Percentiles rank a stretch among this genome's conserved stretches.
Evolutionary conservation across 495 filamentous ascomycete species (phyloP).

Genomic region (Aspergillus kassunensis): DNA sequence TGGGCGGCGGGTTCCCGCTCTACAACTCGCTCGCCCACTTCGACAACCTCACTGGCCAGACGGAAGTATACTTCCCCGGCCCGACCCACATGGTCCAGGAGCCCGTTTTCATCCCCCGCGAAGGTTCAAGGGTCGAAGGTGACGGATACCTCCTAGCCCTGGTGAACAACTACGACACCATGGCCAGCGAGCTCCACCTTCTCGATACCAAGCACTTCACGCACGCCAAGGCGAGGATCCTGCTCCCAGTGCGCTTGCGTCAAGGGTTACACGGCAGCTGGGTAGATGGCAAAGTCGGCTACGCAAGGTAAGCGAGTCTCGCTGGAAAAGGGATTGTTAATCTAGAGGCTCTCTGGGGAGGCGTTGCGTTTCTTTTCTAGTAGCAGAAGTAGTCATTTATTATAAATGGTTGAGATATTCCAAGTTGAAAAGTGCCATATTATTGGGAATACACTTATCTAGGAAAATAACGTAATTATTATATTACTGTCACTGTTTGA

Average conservation of each 20-base stretch:
- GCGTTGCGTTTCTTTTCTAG: too few relatives aligned
- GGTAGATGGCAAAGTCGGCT: constrained; percentile 5
- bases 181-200: constrained; percentile 48
- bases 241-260: constrained; percentile 2
- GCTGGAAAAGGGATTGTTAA: too few relatives aligned
- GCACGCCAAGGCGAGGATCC: constrained; percentile 39
- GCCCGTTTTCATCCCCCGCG: constrained; percentile 52
- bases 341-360: too few relatives aligned
- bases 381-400: too few relatives aligned
- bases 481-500: too few relatives aligned
- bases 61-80: constrained; percentile 43
- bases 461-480: too few relatives aligned
- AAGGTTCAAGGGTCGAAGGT: constrained; percentile 38
- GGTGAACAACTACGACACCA: constrained; percentile 49
- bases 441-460: too few relatives aligned
- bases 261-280: constrained; percentile 6
- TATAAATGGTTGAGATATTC: too few relatives aligned
- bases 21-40: constrained; percentile 46
- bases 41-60: constrained; percentile 26
- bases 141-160: constrained; percentile 54
- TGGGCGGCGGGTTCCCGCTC: constrained; percentile 30
- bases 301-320: too few relatives aligned
- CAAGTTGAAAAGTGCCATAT: too few relatives aligned
- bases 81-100: constrained; percentile 51
- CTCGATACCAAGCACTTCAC: constrained; percentile 44